Base-by-base conservation (phyloP, 2,329 filamentous ascomycete genomes). In the Ceratocystis alfenasii region DNA sequence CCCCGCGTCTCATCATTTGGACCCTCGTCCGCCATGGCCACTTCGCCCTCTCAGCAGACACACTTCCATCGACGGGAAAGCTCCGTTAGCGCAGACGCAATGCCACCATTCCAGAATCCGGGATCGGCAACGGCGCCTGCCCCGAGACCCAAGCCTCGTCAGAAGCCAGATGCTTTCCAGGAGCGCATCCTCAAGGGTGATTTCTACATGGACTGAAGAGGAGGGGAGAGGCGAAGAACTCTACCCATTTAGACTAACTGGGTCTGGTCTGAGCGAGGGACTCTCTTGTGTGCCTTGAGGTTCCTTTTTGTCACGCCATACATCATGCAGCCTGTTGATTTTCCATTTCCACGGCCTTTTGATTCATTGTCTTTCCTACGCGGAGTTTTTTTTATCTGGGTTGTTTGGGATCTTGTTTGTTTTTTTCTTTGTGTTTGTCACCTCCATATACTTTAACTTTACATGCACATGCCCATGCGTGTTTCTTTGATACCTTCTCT, bases 171-270 rank as follows among this genome's bases (percentile, higher is more conserved):
- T 78, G 88, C 88, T 69, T 94, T 96, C 78, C 92, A 96, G 76
- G 94, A 99, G 81, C 86, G 95, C 70, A 97, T 99, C 72, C 82
- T 99, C 70, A 94, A 96, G 78, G 94, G 93, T 59, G 94, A 99
- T 73, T 97, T 99, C 72, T 94, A 94, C 79, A 96, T 97, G 91
- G 92, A 96, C 73, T 96, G 80, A 80, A 68, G 53, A 30, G 28
- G 10, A 30, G 50, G 12, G 55, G 7, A n/a, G 36, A n/a, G 15
- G 10, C 12, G 55, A 36, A 25, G 12, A 36, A 8, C 28, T 10
- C n/a, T 20, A 41, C 45, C 25, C 15, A 2, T 41, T 41, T n/a
- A 59, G 7, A 4, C 15, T 20, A n/a, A 5, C n/a, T 8, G 28
- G 3, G 17, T 36, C 28, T 33, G 12, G 28, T n/a, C 55, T n/a